These are phyloP conservation scores for Aureobasidium lini DNA, from an alignment of 2,329 filamentous ascomycete species.

Conservation along the genomic window DNA sequence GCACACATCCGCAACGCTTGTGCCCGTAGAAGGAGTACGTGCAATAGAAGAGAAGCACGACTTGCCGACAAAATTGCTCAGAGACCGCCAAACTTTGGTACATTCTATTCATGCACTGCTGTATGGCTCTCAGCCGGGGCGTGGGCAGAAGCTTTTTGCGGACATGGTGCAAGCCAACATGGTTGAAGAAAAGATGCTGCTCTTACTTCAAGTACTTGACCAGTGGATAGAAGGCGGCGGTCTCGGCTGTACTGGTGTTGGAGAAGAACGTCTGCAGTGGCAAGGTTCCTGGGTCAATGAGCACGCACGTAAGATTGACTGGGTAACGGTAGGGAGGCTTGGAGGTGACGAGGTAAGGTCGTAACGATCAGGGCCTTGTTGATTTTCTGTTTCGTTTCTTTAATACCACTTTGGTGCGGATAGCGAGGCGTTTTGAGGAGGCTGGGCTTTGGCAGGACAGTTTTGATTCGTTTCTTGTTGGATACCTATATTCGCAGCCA, in stretches of 20 bases:
- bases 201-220: conserved; percentile 59
- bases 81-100: conserved; percentile 61
- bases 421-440: conserved; percentile 12
- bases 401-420: not conserved
- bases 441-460: not conserved
- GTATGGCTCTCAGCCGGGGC: conserved; percentile 47
- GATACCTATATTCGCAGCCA: not conserved
- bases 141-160: conserved; percentile 31
- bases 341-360: conserved; percentile 34
- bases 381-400: not conserved
- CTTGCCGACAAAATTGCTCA: conserved; percentile 58
- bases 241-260: conserved; percentile 45
- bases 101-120: conserved; percentile 67
- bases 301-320: conserved; percentile 36
- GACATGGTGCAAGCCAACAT: conserved; percentile 64
- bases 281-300: conserved; percentile 37
- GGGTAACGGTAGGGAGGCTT: conserved; percentile 41
- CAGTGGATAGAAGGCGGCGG: conserved; percentile 67
- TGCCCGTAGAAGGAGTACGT: conserved; percentile 62
- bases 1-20: conserved; percentile 70
- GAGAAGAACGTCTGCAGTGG: conserved; percentile 34
- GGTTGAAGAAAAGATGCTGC: conserved; percentile 65
- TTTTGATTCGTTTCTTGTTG: not conserved
- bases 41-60: conserved; percentile 56
- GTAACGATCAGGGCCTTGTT: not conserved